Evolutionary conservation across 202 grass and related monocot genomes (phyloP).

Genomic region (Hordeum pubiflorum): DNA sequence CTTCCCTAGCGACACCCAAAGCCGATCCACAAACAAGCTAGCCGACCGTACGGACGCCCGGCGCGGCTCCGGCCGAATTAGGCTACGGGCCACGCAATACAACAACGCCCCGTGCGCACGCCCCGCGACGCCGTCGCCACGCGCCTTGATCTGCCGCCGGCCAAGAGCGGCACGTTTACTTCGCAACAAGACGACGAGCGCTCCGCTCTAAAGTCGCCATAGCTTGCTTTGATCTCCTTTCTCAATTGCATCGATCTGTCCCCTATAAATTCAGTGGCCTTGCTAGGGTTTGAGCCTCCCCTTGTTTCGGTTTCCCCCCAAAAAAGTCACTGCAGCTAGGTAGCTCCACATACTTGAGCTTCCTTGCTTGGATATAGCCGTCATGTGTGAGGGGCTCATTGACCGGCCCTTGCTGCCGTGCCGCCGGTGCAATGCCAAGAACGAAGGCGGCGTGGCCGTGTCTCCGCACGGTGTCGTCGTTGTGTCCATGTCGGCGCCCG

Average conservation of each 20-base stretch:
- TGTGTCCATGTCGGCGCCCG: background rate
- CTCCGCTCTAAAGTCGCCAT: background rate
- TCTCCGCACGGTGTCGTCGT: background rate
- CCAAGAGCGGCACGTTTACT: slow-evolving; percentile 15
- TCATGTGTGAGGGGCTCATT: slow-evolving; percentile 40
- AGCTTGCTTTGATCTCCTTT: background rate
- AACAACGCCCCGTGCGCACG: slow-evolving; percentile 28
- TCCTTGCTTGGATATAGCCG: background rate
- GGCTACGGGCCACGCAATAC: slow-evolving; percentile 12
- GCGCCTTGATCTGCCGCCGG: slow-evolving; percentile 7
- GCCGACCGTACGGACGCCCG: background rate
- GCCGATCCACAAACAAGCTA: background rate
- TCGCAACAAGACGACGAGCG: slow-evolving; percentile 22
- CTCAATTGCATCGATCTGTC: slow-evolving; percentile 33
- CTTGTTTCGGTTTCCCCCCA: slow-evolving; percentile 31
- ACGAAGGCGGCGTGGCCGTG: background rate
- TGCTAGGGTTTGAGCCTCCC: slow-evolving; percentile 15
- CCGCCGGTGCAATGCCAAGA: slow-evolving; percentile 30
- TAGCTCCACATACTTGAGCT: background rate
- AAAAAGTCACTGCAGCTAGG: background rate
- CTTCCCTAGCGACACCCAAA: background rate
- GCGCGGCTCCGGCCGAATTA: background rate
- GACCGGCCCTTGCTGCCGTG: slow-evolving; percentile 7
- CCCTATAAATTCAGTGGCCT: slow-evolving; percentile 19
- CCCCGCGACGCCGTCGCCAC: background rate